Conservation (phyloP, 2,329 filamentous ascomycete genomes). For the Sarocladium oryzae region DNA sequence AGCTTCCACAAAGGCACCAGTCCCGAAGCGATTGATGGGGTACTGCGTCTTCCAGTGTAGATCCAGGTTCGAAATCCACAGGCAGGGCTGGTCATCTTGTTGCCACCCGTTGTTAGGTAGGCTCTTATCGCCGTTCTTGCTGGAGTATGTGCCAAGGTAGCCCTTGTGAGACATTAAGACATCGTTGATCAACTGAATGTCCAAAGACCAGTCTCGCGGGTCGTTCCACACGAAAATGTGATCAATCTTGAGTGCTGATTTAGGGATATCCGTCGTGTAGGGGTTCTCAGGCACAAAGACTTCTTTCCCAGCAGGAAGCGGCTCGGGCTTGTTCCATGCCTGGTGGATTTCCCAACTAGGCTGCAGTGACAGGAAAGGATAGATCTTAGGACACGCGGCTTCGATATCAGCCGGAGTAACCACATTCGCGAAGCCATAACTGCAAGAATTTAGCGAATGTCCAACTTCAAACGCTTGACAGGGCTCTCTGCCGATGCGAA, state of each 20-base stretch:
- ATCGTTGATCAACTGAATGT: conserved; percentile 78
- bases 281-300: conserved; percentile 24
- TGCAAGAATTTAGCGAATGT: conserved; percentile 14
- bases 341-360: neutral
- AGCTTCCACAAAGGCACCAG: conserved; percentile 82
- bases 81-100: conserved; percentile 67
- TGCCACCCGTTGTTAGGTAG: conserved; percentile 75
- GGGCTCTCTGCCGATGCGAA: conserved; percentile 1
- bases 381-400: conserved; percentile 65
- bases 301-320: conserved; percentile 27
- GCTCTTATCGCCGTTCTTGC: conserved; percentile 58
- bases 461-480: neutral
- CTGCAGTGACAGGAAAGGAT: conserved; percentile 61
- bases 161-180: conserved; percentile 73
- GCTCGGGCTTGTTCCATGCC: neutral
- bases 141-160: conserved; percentile 71
- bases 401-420: conserved; percentile 83
- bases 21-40: conserved; percentile 79
- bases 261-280: conserved; percentile 28
- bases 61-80: conserved; percentile 90
- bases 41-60: conserved; percentile 83
- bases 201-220: conserved; percentile 90
- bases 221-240: conserved; percentile 94
- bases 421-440: conserved; percentile 71
- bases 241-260: conserved; percentile 64